These are phyloP conservation scores for Lepiota brunneoincarnata DNA, from an alignment of 768 basidiomycete genomes.

Conservation along the genomic window DNA sequence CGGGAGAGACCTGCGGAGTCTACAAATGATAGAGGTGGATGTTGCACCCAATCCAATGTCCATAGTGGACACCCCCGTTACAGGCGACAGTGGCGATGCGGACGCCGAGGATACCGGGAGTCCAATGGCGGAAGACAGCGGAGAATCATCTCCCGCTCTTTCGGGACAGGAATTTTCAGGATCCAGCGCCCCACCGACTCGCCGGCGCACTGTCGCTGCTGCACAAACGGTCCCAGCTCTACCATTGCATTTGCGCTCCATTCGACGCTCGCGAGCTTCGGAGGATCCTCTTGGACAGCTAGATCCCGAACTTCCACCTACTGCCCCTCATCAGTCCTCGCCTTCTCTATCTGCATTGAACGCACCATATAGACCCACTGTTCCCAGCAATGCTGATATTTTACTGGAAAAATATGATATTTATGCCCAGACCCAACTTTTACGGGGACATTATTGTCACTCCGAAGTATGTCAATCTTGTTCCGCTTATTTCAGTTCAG, in stretches of 20 bases:
- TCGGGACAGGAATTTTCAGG: slow-evolving; percentile 10
- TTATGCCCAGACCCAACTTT: slow-evolving; percentile 64
- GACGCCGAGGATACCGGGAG: slow-evolving; percentile 44
- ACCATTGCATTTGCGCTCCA: slow-evolving; percentile 54
- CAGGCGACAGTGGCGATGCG: slow-evolving; percentile 32
- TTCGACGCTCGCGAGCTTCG: slow-evolving; percentile 55
- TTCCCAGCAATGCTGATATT: slow-evolving; percentile 44
- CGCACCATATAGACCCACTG: slow-evolving; percentile 43
- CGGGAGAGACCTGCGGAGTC: slow-evolving; percentile 43
- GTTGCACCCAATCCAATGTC: slow-evolving; percentile 20
- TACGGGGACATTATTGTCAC: slow-evolving; percentile 85
- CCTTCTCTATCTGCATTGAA: slow-evolving; percentile 58
- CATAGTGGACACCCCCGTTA: slow-evolving; percentile 8
- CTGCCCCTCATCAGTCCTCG: slow-evolving; percentile 62
- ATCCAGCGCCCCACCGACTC: slow-evolving; percentile 23
- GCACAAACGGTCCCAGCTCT: slow-evolving; percentile 77
- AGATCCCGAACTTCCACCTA: slow-evolving; percentile 40
- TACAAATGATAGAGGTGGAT: slow-evolving; percentile 48
- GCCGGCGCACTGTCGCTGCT: slow-evolving; percentile 53
- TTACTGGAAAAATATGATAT: slow-evolving; percentile 69
- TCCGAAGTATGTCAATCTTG: slow-evolving; percentile 60
- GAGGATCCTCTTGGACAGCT: slow-evolving; percentile 76
- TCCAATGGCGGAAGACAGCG: slow-evolving; percentile 27
- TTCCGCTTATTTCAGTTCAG: slow-evolving; percentile 9
- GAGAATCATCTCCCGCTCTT: slow-evolving; percentile 12